Conservation (phyloP, 1,284 basidiomycete genomes). For the Ganoderma lingzhi region DNA sequence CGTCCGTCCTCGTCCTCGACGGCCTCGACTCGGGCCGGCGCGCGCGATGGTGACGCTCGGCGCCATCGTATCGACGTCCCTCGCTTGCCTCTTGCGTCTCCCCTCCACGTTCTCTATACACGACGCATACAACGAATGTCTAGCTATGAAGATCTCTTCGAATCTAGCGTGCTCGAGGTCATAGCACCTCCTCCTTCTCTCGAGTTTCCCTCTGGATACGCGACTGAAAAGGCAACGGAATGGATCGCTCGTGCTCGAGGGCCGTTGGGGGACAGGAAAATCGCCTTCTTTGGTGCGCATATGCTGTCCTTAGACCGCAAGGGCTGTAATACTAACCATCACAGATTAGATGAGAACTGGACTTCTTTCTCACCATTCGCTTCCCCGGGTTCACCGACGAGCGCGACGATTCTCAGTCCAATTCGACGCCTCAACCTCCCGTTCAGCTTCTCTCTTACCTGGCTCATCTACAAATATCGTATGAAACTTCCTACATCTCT, state of each 20-base stretch:
- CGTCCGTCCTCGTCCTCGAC: no score
- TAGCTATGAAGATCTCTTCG: conserved; percentile 71
- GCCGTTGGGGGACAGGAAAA: conserved; percentile 47
- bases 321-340: background rate
- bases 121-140: conserved; percentile 29
- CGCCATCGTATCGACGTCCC: no score
- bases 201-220: conserved; percentile 59
- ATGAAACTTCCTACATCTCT: conserved; percentile 86
- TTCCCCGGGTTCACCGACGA: conserved; percentile 45
- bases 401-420: conserved; percentile 30
- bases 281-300: conserved; percentile 78
- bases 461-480: conserved; percentile 76
- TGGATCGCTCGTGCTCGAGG: conserved; percentile 59
- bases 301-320: background rate
- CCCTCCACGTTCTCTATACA: background rate
- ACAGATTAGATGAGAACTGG: conserved; percentile 76
- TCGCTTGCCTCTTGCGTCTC: background rate
- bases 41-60: no score
- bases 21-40: no score
- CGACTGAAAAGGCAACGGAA: conserved; percentile 46
- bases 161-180: conserved; percentile 66
- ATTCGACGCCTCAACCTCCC: conserved; percentile 56
- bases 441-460: conserved; percentile 68
- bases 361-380: conserved; percentile 61
- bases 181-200: conserved; percentile 71